phyloP scores from a whole-genome alignment of 1,139 yeast species.

The Taiozyma onychis region DNA sequence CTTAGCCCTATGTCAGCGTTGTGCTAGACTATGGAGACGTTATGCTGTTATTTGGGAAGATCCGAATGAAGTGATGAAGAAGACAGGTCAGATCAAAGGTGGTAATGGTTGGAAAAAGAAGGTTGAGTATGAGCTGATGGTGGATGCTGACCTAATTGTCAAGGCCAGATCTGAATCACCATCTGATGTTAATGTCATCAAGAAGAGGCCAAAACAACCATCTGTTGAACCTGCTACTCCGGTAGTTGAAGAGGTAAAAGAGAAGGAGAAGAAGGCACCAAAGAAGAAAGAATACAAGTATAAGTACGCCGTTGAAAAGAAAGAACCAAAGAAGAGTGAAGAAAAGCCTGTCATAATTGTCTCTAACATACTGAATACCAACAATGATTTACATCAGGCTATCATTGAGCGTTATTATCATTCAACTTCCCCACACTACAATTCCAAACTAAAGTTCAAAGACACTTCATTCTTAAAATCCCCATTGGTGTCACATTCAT shows the following conservation, averaged over 20 bases:
- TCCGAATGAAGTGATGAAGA: conserved; percentile 62
- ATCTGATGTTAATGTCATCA: conserved; percentile 1
- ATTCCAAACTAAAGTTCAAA: conserved; percentile 16
- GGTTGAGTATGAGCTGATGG: conserved; percentile 66
- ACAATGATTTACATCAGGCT: conserved; percentile 7
- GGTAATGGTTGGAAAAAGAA: conserved; percentile 51
- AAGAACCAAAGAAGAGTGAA: conserved; percentile 1
- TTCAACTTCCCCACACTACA: conserved; percentile 12
- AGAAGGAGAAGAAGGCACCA: conserved; percentile 7
- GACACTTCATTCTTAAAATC: conserved; percentile 5
- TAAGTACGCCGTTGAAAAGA: neutral
- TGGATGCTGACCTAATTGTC: conserved; percentile 57
- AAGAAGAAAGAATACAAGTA: conserved; percentile 9
- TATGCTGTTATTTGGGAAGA: conserved; percentile 90
- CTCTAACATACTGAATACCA: conserved; percentile 8
- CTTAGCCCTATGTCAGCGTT: conserved; percentile 70
- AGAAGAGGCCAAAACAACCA: neutral
- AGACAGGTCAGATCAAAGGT: conserved; percentile 35
- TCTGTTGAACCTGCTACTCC: neutral
- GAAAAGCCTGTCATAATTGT: conserved; percentile 9
- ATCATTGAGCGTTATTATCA: conserved; percentile 12
- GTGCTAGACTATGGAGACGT: conserved; percentile 88
- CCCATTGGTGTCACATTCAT: neutral
- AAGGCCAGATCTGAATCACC: conserved; percentile 37
- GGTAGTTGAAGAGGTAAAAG: conserved; percentile 4